Evolutionary conservation across 1,284 basidiomycete genomes (phyloP), one percentile per base, ranked within the genome.

Genomic region (Boletus chippewaensis): DNA sequence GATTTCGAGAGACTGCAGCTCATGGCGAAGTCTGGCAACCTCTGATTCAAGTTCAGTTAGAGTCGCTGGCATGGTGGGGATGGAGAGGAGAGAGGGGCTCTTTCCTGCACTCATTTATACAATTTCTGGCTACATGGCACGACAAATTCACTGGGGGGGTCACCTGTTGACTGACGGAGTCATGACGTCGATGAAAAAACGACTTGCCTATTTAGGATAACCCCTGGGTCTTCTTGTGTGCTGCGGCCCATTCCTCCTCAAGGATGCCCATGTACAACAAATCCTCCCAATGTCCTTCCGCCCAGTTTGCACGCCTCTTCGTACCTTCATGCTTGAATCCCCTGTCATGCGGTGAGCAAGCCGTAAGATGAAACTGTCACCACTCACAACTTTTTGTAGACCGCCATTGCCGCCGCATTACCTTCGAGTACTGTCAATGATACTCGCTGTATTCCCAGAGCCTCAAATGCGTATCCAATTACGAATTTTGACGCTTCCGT

Each of bases 21-120:
- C 74, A 49, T 78, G 71, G 38, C 71, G 75, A 53, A 83, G 78
- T 59, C 74, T 76, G 59, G 71, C 67, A 38, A 83, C 68, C 63
- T 84, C 76, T 39, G 74, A 71, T 51, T 80, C 71, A 52, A 82
- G 72, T 2, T 60, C 45, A n/a, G 49, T 41, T 29, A 43, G 3
- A 16, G 48, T 47, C 0, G 53, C 15, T 39, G 49, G n/a, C 66
- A 67, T 68, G 47, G 6, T 16, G 29, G n/a, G 16, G 35, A 16
- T n/a, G 15, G 18, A 47, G 41, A 49, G 36, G 40, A 40, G 43
- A 8, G 35, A 12, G 28, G 35, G 36, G 26, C 15, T 11, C n/a
- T 0, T 10, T 13, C 18, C 13, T 29, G 26, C 8, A 2, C 24
- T 35, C 7, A 11, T 59, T 43, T 61, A 50, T 57, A 45, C 4